Evolutionary conservation across 192 early-diverging fungal species (phyloP).

Genomic region (Backusella sp.): DNA sequence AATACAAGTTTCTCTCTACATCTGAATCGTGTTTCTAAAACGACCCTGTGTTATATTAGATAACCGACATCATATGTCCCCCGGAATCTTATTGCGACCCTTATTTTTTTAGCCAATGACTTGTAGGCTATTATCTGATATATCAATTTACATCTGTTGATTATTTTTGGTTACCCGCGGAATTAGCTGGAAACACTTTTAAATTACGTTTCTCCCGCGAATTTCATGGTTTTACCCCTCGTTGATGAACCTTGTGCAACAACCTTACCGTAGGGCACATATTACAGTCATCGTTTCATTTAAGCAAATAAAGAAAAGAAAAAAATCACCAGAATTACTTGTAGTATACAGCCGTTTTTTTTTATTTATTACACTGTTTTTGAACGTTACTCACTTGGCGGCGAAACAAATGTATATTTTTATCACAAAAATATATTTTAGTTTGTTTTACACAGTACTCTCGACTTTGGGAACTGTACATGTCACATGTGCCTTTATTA

Average conservation of each 20-base stretch:
- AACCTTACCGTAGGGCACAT: background rate
- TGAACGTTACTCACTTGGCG: background rate
- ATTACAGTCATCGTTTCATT: background rate
- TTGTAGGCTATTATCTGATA: background rate
- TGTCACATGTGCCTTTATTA: background rate
- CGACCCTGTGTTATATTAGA: background rate
- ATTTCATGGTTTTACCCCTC: slow-evolving; percentile 1
- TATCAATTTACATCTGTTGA: background rate
- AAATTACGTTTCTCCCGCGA: background rate
- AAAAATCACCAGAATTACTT: background rate
- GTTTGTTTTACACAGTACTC: background rate
- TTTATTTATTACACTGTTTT: background rate
- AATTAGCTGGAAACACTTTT: background rate
- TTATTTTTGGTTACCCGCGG: background rate
- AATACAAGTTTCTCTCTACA: background rate
- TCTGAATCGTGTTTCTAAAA: slow-evolving; percentile 1
- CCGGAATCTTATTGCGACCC: background rate
- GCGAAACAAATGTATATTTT: background rate
- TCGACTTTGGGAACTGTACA: background rate
- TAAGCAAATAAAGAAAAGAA: background rate
- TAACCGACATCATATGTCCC: background rate
- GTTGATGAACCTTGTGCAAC: background rate
- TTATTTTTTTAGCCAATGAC: slow-evolving; percentile 2
- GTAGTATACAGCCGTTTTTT: background rate
- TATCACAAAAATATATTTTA: background rate